Conservation (phyloP, 1,284 basidiomycete species). For the Ustilago sp. region DNA sequence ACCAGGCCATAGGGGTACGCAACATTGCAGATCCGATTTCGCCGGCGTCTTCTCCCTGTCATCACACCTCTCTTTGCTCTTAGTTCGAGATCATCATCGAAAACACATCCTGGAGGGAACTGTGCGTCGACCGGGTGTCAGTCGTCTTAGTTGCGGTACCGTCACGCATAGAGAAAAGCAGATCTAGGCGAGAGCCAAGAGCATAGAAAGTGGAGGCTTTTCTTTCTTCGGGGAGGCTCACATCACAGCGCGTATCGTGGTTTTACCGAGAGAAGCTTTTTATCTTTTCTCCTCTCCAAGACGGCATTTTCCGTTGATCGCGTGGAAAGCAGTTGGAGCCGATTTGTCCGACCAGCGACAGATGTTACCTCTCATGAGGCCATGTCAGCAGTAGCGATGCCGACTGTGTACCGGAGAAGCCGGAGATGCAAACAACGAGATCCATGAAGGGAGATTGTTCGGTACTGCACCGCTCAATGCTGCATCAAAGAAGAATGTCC, state of each 20-base stretch:
- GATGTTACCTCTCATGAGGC: background rate
- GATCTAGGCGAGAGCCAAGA: slow-evolving; percentile 16
- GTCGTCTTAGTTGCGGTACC: slow-evolving; percentile 9
- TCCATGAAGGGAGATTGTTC: background rate
- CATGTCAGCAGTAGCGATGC: background rate
- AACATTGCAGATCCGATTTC: slow-evolving; percentile 2
- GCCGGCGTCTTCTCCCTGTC: slow-evolving; percentile 5
- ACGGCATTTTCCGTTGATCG: background rate
- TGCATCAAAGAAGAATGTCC: background rate
- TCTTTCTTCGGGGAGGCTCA: background rate
- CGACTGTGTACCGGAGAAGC: slow-evolving; percentile 12
- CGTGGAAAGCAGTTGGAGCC: slow-evolving; percentile 3
- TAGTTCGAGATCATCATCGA: background rate
- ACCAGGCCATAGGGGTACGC: background rate
- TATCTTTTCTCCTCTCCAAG: background rate
- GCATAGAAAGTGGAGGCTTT: slow-evolving; percentile 18
- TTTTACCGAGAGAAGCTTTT: slow-evolving; percentile 5
- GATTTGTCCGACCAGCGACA: background rate
- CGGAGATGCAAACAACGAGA: slow-evolving; percentile 12
- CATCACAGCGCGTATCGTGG: slow-evolving; percentile 1
- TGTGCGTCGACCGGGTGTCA: background rate
- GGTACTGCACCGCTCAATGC: slow-evolving; percentile 9
- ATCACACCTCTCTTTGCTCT: background rate
- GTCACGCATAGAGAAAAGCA: slow-evolving; percentile 10
- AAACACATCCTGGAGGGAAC: no score